phyloP scores from a whole-genome alignment of 1,139 yeast genomes.

The Lodderomyces elongisporus region DNA sequence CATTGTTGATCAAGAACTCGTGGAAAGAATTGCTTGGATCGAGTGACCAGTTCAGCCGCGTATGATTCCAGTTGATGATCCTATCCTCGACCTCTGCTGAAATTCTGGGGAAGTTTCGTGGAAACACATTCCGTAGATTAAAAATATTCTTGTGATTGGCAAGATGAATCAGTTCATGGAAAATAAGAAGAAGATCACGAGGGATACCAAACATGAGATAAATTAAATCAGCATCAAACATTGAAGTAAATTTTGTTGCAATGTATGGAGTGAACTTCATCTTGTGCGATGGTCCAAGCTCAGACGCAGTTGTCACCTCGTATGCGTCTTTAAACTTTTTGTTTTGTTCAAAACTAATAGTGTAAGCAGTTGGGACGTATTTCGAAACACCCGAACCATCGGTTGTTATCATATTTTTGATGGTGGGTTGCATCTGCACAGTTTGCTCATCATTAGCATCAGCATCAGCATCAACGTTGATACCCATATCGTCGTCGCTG shows the following conservation, averaged over 20 bases:
- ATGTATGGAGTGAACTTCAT: conserved; percentile 3
- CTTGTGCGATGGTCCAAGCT: background rate
- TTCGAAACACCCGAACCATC: background rate
- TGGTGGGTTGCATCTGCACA: conserved; percentile 14
- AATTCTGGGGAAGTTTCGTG: conserved; percentile 50
- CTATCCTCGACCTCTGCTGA: conserved; percentile 53
- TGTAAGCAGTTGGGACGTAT: conserved; percentile 21
- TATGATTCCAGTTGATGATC: conserved; percentile 39
- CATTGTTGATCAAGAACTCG: conserved; percentile 32
- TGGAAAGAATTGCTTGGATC: conserved; percentile 25
- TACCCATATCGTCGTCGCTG: background rate
- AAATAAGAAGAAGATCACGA: conserved; percentile 36
- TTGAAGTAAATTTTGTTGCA: conserved; percentile 6
- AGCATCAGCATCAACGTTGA: background rate
- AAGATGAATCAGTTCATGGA: conserved; percentile 41
- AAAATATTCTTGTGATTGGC: conserved; percentile 53
- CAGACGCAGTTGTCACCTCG: conserved; percentile 2
- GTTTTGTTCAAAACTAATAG: conserved; percentile 20
- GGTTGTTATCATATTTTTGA: conserved; percentile 15
- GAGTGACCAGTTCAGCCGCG: conserved; percentile 34
- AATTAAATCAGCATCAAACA: conserved; percentile 19
- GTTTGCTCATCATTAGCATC: background rate
- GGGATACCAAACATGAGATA: conserved; percentile 50
- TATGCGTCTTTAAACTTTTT: conserved; percentile 5
- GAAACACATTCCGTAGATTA: conserved; percentile 37